Base-by-base conservation (phyloP, 1,139 yeast genomes). In the Blastobotrys capitulatus region DNA sequence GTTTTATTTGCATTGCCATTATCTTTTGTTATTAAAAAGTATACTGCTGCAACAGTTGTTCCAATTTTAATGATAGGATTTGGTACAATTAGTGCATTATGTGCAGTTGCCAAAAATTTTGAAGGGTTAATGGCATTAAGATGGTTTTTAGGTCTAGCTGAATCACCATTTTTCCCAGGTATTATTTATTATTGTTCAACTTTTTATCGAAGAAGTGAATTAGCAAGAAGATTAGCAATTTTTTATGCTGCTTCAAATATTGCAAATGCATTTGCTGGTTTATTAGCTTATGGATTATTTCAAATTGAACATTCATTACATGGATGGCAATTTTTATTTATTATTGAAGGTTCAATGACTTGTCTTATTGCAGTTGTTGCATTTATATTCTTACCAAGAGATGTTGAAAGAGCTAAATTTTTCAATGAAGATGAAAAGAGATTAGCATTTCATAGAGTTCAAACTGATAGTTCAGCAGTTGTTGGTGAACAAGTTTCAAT, bases 1-100 rank as follows among this genome's bases (percentile, higher is more conserved):
- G 78, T 80, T 54, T 64, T 77, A 74, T 79, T 72, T 82, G 81
- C 63, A 73, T 81, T 51, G 83, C 84, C 22, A 74, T 81, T 40
- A 78, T 79, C 63, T 60, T 73, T 57, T 54, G 72, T 37, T 58
- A 74, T 51, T 69, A 71, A 56, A 74, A 73, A 56, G 59, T 78
- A 44, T 79, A 77, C 70, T 67, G 54, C 83, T 82, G 10, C 75
- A 81, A 4, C 55, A 73, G 27, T 79, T 76, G 59, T 72, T 80
- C 50, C 52, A 9, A 18, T 56, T 56, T 9, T 68, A 46, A 80
- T 79, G 83, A 68, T 77, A 2, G 55, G 69, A 20, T 80, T 85
- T 83, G 85, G 84, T 39, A 62, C 69, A 8, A 67, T 80, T 7
- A 77, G 84, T 32, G 72, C 81, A 48, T 79, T 83, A 43, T 73